Base-by-base conservation (phyloP, 805 yeast species). In the Metschnikowia noctiluminum region DNA sequence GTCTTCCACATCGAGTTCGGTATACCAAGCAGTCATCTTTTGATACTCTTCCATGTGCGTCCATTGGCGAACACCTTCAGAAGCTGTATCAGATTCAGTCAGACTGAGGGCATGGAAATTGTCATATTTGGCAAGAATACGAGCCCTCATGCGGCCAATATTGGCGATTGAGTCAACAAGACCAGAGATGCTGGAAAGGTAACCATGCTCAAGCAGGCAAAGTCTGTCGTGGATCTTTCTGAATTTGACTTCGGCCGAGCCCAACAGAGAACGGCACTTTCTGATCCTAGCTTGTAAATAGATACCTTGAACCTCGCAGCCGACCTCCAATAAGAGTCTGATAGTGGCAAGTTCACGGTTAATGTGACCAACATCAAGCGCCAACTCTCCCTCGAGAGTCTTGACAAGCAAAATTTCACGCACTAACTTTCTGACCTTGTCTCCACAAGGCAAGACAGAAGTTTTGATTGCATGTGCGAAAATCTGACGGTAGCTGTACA, bases 371-470 rank as follows among this genome's bases (percentile, higher is more conserved):
- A 34, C 27, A 7, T 46, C 45, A 4, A 28, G 13, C 3, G 37
- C 15, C 35, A 46, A 12, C 28, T 40, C 38, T 9, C 42, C 34
- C 16, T 30, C 42, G 28, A 32, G 14, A 6, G 34, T 31, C 15
- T 42, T 14, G 15, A 37, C 28, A 15, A 30, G 30, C 28, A 46
- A 37, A 6, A 41, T 46, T 14, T 46, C 45, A n/a, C 42, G 14
- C 7, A 41, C n/a, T 42, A 40, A 41, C 16, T 28, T 41, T 26
- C 49, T 35, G 38, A 38, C 14, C 16, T 28, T 7, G 16, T 46
- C 49, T 16, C 49, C 49, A 27, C 49, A 41, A 13, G 49, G 49
- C 42, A 37, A 37, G 21, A 41, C 45, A 28, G 37, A 28, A 10
- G 28, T 28, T 9, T 32, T 14, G 41, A 46, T 41, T 35, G 38